Percentiles rank a stretch among this genome's conserved stretches.
These are phyloP conservation scores for Saprolegnia diclina DNA, from an alignment of 352 stramenopile genomes.

Conservation along the genomic window DNA sequence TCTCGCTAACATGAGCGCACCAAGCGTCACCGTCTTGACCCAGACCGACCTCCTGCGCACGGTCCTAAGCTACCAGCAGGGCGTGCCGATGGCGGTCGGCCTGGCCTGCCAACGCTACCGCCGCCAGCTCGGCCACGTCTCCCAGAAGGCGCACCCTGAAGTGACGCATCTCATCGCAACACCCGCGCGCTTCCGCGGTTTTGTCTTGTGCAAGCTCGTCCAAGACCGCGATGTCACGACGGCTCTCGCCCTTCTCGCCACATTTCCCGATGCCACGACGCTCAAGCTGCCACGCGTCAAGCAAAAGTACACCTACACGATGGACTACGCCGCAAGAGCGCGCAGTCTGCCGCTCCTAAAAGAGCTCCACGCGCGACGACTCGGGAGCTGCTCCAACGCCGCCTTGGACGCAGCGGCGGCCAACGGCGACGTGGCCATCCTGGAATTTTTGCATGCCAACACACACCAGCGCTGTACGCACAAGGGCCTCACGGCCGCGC, in stretches of 20 bases:
- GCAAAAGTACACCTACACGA: not conserved
- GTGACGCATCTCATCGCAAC: not conserved
- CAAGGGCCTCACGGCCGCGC: not conserved
- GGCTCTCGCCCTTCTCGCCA: not conserved
- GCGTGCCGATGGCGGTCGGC: not conserved
- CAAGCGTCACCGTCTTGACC: not conserved
- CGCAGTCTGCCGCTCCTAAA: not conserved
- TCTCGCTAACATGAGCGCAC: no score
- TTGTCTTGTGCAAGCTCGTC: not conserved
- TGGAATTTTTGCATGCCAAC: not conserved
- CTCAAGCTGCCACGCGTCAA: not conserved
- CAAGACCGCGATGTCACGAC: not conserved
- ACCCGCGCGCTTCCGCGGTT: not conserved
- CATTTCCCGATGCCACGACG: not conserved
- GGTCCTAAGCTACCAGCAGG: not conserved
- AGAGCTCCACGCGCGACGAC: not conserved
- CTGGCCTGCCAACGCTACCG: not conserved
- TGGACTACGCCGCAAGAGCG: not conserved
- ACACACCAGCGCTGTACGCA: not conserved
- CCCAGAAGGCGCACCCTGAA: not conserved
- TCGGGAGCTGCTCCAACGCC: not conserved
- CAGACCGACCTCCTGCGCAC: not conserved
- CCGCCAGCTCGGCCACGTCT: not conserved
- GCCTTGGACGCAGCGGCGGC: constrained; percentile 10
- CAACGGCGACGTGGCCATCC: not conserved